Conservation (phyloP, 768 basidiomycete genomes). For the Mycena maculata region DNA sequence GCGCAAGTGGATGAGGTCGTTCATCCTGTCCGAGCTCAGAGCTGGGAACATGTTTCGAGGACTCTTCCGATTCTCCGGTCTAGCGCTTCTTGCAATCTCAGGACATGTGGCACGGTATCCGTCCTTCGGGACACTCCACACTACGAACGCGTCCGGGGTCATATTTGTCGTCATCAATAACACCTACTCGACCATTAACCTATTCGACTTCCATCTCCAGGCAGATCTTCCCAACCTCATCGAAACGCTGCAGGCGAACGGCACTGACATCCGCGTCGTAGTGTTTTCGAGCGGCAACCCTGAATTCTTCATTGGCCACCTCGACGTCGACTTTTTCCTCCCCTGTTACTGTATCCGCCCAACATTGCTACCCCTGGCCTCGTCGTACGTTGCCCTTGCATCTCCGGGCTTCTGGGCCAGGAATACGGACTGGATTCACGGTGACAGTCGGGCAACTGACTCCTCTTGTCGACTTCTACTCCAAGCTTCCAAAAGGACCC, state of each 20-base stretch:
- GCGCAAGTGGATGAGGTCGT: not conserved
- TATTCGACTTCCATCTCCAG: not conserved
- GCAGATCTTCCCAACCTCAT: not conserved
- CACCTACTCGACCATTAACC: not conserved
- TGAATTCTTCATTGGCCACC: not conserved
- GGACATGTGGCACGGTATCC: not conserved
- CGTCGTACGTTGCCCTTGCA: constrained; percentile 66
- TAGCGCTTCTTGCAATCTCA: not conserved
- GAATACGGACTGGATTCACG: constrained; percentile 1
- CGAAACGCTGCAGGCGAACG: not conserved
- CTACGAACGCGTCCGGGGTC: not conserved
- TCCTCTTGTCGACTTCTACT: constrained; percentile 95
- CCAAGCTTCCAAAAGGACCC: constrained; percentile 93
- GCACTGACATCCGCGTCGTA: not conserved
- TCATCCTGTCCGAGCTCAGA: not conserved
- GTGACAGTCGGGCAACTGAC: constrained; percentile 79
- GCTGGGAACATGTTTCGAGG: not conserved
- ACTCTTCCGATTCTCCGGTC: not conserved
- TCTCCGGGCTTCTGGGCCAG: not conserved
- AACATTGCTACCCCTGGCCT: constrained; percentile 94
- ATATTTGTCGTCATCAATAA: constrained; percentile 2
- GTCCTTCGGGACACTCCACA: not conserved
- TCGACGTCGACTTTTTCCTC: not conserved
- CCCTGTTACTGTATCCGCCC: constrained; percentile 57
- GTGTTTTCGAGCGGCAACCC: not conserved